Base-by-base conservation (phyloP, 164 flowering plant genomes). In the Piper longum region DNA sequence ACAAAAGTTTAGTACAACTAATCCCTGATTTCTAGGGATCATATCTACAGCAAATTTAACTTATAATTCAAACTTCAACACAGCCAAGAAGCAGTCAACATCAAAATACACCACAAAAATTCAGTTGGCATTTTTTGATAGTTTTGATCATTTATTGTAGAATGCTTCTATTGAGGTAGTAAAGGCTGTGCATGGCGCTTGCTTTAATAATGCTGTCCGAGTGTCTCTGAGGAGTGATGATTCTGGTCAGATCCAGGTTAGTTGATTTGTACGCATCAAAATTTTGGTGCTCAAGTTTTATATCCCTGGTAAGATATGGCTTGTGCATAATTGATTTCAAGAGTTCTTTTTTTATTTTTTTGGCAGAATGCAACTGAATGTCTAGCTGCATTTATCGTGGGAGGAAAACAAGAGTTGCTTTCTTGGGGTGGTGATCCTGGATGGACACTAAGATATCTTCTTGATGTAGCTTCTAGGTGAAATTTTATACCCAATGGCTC, bases 331-430 rank as follows among this genome's bases (percentile, higher is more conserved):
- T 26, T 26, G 36, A 26, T 2, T 26, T 26, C 1, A 26, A 26
- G 36, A 26, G 36, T 26, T 26, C 36, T 26, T 26, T 26, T 26
- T 62, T 7, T 39, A n/a, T 16, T 39, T 43, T 57, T 43, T 62
- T 36, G 4, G 19, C 85, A 95, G 99, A 95, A 95, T 78, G 97
- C 99, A 17, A 95, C 97, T 54, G 89, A 95, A 78, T 95, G 95
- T 78, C 76, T 95, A 72, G 88, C 96, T 68, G 76, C 86, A 58
- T 79, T 95, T 75, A 72, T 95, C 42, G 74, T 79, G 54, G 86
- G 85, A 36, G 97, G 87, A 59, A 87, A 73, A 67, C 78, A 83
- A 71, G 88, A 87, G 62, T 17, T 95, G 62, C 97, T 95, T 71
- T 60, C 83, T 57, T 95, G 99, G 97, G 73, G 82, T 61, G 76